Evolutionary conservation across 306 rosid species (phyloP).

Genomic region (Begonia peltatifolia): DNA sequence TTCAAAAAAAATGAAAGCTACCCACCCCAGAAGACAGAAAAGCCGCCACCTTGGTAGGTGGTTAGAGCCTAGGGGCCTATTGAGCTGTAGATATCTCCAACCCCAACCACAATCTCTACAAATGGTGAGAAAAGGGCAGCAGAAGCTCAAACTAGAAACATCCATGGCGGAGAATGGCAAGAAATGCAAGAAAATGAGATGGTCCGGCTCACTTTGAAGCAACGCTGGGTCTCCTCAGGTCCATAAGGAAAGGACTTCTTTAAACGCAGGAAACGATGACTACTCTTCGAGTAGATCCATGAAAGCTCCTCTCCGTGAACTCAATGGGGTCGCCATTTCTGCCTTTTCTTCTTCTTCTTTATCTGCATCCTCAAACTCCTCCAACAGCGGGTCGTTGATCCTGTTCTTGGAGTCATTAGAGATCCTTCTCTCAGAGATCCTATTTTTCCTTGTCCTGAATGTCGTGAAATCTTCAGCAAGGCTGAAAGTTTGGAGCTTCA

Average conservation of each 20-base stretch:
- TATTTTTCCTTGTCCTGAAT: slow-evolving; percentile 77
- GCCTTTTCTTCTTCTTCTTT: slow-evolving; percentile 26
- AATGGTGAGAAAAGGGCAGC: slow-evolving; percentile 23
- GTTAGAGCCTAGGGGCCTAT: slow-evolving; percentile 63
- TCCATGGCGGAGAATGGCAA: slow-evolving; percentile 42
- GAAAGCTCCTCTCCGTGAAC: slow-evolving; percentile 41
- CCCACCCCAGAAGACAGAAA: slow-evolving; percentile 38
- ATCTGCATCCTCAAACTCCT: slow-evolving; percentile 18
- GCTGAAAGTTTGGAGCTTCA: slow-evolving; percentile 73
- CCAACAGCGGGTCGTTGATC: slow-evolving; percentile 70
- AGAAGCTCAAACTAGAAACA: slow-evolving; percentile 37
- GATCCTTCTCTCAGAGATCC: slow-evolving; percentile 69
- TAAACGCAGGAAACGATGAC: slow-evolving; percentile 29
- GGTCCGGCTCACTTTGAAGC: slow-evolving; percentile 79
- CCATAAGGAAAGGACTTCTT: slow-evolving; percentile 45
- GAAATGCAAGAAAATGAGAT: slow-evolving; percentile 86
- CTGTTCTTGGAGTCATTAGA: slow-evolving; percentile 70
- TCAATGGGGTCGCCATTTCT: slow-evolving; percentile 32
- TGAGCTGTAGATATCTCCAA: slow-evolving; percentile 56
- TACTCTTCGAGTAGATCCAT: slow-evolving; percentile 46
- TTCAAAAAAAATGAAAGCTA: slow-evolving; percentile 22
- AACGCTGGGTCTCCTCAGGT: slow-evolving; percentile 47
- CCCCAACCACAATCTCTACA: slow-evolving; percentile 25
- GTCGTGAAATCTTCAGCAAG: slow-evolving; percentile 85
- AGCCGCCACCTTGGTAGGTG: slow-evolving; percentile 67